Percentiles rank a stretch among this genome's conserved stretches.
These are phyloP conservation scores for Clathrus columnatus DNA, from an alignment of 768 basidiomycete genomes.

Conservation along the genomic window DNA sequence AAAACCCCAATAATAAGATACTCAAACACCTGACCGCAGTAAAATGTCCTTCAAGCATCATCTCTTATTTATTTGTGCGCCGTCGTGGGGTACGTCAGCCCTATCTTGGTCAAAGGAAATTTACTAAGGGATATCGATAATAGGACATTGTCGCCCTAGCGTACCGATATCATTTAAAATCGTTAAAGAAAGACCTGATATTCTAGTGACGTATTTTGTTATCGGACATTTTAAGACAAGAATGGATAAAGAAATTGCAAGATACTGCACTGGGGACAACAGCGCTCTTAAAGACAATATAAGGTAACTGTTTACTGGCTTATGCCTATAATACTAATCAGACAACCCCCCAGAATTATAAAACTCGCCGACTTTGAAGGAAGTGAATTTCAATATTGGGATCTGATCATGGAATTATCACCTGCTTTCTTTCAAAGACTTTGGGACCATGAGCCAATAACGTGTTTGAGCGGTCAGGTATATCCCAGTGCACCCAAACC, in stretches of 20 bases:
- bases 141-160: slow-evolving; percentile 1
- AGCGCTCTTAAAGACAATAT: neutral
- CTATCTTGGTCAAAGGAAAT: neutral
- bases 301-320: neutral
- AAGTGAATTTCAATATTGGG: neutral
- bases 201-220: neutral
- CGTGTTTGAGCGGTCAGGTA: neutral
- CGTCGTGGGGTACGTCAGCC: neutral
- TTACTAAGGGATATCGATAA: neutral
- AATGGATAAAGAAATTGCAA: neutral
- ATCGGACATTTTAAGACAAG: neutral
- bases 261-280: neutral
- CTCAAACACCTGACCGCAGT: too few species aligned
- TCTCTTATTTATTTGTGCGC: neutral
- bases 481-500: neutral
- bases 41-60: neutral
- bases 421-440: neutral
- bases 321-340: neutral
- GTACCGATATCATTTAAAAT: neutral
- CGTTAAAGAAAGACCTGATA: neutral
- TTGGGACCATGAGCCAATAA: neutral
- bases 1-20: too few species aligned
- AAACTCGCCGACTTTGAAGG: neutral
- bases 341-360: neutral
- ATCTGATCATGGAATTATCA: neutral